Evolutionary conservation across 306 rosid genomes (phyloP).

Genomic region (Pachyrhizus erosus): DNA sequence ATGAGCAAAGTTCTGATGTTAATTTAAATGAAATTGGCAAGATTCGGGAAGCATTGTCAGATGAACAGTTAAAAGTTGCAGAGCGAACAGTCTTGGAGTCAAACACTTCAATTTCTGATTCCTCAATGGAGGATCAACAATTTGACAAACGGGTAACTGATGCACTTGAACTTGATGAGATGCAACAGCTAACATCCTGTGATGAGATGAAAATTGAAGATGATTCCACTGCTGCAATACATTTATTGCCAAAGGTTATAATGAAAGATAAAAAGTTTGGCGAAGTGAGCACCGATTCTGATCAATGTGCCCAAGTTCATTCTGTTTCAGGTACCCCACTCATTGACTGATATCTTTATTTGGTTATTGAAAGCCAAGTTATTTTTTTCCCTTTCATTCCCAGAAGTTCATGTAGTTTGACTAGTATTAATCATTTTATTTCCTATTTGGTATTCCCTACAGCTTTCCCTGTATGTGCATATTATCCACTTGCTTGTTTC

Average conservation of each 20-base stretch:
- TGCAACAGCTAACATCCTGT: conserved; percentile 42
- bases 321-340: conserved; percentile 53
- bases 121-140: conserved; percentile 37
- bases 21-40: conserved; percentile 36
- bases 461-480: neutral
- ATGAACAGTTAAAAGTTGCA: conserved; percentile 44
- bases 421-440: conserved; percentile 12
- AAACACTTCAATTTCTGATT: conserved; percentile 39
- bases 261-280: conserved; percentile 54
- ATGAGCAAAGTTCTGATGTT: conserved; percentile 39
- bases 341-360: neutral
- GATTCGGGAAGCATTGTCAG: conserved; percentile 36
- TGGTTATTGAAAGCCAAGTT: conserved; percentile 14
- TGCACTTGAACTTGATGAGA: conserved; percentile 40
- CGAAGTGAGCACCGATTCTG: conserved; percentile 40
- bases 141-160: conserved; percentile 42
- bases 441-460: neutral
- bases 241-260: conserved; percentile 36
- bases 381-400: neutral
- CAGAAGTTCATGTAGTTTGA: neutral
- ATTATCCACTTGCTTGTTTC: conserved; percentile 18
- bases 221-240: conserved; percentile 43
- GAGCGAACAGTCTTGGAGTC: conserved; percentile 34
- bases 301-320: conserved; percentile 40
- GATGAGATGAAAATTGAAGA: conserved; percentile 34